phyloP scores from a whole-genome alignment of 352 stramenopile genomes.

The Aphanomyces euteiches region DNA sequence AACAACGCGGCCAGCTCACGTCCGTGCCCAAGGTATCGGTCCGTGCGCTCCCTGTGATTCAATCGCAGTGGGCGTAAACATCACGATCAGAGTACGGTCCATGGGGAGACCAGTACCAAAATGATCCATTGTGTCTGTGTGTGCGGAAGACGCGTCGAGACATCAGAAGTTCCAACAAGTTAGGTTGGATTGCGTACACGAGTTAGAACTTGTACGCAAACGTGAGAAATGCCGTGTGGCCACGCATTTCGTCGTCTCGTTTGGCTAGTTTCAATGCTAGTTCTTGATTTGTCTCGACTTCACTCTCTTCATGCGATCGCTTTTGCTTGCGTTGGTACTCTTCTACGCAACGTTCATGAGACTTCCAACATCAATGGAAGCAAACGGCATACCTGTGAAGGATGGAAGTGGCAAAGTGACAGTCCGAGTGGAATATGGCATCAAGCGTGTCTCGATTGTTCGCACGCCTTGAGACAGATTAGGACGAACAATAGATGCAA shows the following conservation, averaged over 20 bases:
- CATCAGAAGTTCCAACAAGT: no score
- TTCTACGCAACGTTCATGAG: slow-evolving; percentile 30
- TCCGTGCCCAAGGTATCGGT: no score
- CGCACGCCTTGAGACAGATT: slow-evolving; percentile 51
- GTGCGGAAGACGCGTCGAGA: no score
- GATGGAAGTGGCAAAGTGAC: slow-evolving; percentile 68
- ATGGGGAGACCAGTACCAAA: no score
- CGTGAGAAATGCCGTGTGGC: slow-evolving; percentile 82
- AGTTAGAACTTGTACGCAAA: slow-evolving; percentile 74
- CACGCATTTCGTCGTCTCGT: slow-evolving; percentile 81
- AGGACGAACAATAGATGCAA: background rate
- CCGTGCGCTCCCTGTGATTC: no score
- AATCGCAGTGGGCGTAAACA: no score
- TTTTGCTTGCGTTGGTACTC: slow-evolving; percentile 38
- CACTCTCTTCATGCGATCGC: slow-evolving; percentile 22
- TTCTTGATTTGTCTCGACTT: slow-evolving; percentile 57
- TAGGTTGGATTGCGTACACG: no score
- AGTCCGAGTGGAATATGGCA: slow-evolving; percentile 67
- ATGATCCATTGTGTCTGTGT: no score
- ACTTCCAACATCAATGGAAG: background rate
- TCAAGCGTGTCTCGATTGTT: slow-evolving; percentile 91
- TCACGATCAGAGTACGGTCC: no score
- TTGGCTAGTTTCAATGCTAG: slow-evolving; percentile 67
- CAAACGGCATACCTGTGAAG: slow-evolving; percentile 36
- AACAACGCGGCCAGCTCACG: no score